Conservation (phyloP, 2,329 filamentous ascomycete species). For the Hymenoscyphus scutula region DNA sequence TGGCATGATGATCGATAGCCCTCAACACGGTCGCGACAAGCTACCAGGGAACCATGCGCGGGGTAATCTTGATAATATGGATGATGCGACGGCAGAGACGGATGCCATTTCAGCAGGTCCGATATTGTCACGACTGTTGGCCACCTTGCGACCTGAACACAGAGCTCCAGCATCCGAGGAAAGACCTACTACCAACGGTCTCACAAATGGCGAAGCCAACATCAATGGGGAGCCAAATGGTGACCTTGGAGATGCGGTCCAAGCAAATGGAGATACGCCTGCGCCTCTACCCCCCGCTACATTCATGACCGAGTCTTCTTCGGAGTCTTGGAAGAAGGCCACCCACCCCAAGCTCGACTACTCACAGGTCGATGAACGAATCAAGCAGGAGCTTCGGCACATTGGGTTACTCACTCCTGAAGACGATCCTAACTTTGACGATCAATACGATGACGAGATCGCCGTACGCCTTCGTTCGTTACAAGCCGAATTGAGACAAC, state of each 20-base stretch:
- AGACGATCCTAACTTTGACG: constrained; percentile 73
- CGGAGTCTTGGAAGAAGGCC: constrained; percentile 76
- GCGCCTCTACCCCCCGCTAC: constrained; percentile 63
- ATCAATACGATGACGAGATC: constrained; percentile 90
- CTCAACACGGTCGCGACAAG: constrained; percentile 59
- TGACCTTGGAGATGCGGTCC: constrained; percentile 31
- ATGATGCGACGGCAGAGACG: constrained; percentile 81
- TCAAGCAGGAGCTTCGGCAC: constrained; percentile 86
- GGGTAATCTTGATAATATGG: constrained; percentile 82
- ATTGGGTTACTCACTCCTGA: constrained; percentile 80
- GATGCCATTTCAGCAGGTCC: constrained; percentile 88
- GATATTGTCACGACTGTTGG: constrained; percentile 75
- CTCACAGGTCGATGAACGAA: constrained; percentile 80
- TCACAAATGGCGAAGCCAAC: constrained; percentile 47
- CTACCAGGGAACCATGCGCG: constrained; percentile 78
- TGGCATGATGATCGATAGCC: constrained; percentile 68
- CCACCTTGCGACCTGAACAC: constrained; percentile 76
- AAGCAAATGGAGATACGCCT: constrained; percentile 28
- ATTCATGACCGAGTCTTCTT: constrained; percentile 73
- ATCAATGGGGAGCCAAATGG: constrained; percentile 45
- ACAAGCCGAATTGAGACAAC: constrained; percentile 76
- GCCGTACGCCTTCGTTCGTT: constrained; percentile 83
- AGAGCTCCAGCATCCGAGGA: constrained; percentile 56
- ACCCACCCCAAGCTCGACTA: constrained; percentile 78
- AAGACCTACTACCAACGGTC: constrained; percentile 52